Percentiles rank a stretch among this genome's conserved stretches.
phyloP scores from a whole-genome alignment of 1,284 basidiomycete genomes.

The Trichosporon coremiiforme region DNA sequence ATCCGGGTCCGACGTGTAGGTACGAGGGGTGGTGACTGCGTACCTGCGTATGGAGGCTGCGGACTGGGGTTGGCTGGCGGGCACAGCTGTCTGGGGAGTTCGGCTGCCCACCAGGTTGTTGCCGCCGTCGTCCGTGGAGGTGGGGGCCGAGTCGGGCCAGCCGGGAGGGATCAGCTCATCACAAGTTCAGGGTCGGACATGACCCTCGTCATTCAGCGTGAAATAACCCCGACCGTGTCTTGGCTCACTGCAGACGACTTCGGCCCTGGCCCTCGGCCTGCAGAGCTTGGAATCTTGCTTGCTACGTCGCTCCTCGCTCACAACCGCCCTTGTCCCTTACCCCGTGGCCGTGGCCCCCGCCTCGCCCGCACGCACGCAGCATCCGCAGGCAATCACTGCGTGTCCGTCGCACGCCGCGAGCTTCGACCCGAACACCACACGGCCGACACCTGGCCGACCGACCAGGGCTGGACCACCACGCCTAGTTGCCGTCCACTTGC shows the following conservation, averaged over 20 bases:
- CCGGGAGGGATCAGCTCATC: neutral
- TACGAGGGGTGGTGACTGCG: too few species aligned
- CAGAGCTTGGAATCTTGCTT: neutral
- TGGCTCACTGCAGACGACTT: neutral
- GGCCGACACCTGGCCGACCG: neutral
- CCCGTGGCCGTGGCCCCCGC: neutral
- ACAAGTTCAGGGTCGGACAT: slow-evolving; percentile 13
- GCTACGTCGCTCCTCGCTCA: neutral
- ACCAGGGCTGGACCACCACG: neutral
- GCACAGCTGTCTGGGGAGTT: too few species aligned
- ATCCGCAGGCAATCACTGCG: neutral
- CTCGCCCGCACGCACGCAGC: neutral
- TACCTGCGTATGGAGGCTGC: too few species aligned
- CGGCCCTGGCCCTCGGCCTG: slow-evolving; percentile 11
- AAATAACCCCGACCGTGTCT: slow-evolving; percentile 9
- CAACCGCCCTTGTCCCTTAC: neutral
- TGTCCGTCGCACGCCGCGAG: neutral
- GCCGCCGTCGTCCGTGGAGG: neutral
- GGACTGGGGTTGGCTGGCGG: too few species aligned
- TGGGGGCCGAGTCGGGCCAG: neutral
- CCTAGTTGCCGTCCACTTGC: neutral
- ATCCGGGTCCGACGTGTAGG: too few species aligned
- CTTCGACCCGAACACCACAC: neutral
- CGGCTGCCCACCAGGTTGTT: neutral
- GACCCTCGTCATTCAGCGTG: neutral